Base-by-base conservation (phyloP, 2,329 filamentous ascomycete genomes). In the Chalaropsis ovoidea region DNA sequence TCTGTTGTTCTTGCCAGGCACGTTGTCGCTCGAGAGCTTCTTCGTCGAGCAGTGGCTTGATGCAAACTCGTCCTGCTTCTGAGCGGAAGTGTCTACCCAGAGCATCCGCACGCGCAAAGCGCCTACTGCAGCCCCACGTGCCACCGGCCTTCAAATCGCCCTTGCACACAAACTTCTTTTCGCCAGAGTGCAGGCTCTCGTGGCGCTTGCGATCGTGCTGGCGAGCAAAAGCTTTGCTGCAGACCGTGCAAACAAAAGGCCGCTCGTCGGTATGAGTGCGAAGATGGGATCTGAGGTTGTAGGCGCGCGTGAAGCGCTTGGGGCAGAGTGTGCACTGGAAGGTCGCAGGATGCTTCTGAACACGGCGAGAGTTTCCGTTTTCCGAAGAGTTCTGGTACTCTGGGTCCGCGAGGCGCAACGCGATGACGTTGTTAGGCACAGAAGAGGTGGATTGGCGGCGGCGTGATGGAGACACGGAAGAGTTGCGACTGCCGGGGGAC, bases 151-250 rank as follows among this genome's bases (percentile, higher is more conserved):
- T 92, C 62, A 99, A 84, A 67, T 92, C 89, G 64, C 94, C 94
- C 70, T 90, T 91, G 77, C 94, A 99, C 7, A 97, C 89, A 73
- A 97, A 99, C 73, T 96, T 97, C 83, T 97, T 99, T 77, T 99
- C 94, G 52, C 94, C 94, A 0, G 90, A 95, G 73, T 99, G 94
- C 52, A 99, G 79, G 47, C 93, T 92, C 77, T 99, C 94, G 75
- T 99, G 94, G 47, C 94, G 87, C 76, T 99, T 99, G 58, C 94
- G 87, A 74, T 99, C 94, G 73, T 99, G 94, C 73, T 99, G 94
- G 31, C 94, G 87, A 5, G 94, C 94, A 76, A 99, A 99, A 0
- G 94, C 94, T 75, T 99, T 99, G 63, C 90, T 90, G 71, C 94
- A 99, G 8, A 97, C 90, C 0, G 90, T 96, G 73, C 94, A 99